Evolutionary conservation across 768 basidiomycete genomes (phyloP), one percentile per base, ranked within the genome.

Genomic region (Austroboletus festivus): DNA sequence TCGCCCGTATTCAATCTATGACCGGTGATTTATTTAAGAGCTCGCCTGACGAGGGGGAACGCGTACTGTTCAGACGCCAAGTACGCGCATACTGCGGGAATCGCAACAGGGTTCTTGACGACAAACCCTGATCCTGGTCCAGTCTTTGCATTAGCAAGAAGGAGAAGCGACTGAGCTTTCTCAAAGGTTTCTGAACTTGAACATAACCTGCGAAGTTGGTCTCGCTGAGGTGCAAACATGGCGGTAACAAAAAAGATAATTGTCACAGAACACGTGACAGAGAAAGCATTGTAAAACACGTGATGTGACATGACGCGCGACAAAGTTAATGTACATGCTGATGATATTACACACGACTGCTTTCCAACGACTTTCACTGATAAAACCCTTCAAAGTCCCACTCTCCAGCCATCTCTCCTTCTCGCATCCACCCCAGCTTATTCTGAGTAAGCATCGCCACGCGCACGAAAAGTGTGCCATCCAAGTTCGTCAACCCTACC

Each of bases 381-480:
- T 45, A 62, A 35, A 59, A 64, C 24, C 58, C 62, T 3, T 54
- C 44, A 0, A 21, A 5, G 16, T 65, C 54, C 65, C 64, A 67
- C 1, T 33, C 34, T 23, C 65, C 60, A 5, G 35, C 47, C 0
- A 40, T 42, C 47, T 65, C 66, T 1, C 72, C 74, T 42, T 79
- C 74, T 34, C 72, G 60, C 33, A 71, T 65, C 70, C 70, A 71
- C 12, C 71, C 67, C 51, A 71, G 34, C 28, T 64, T 63, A 50
- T 73, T 67, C 45, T 74, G 70, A 10, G 78, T 79, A 59, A 84
- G 59, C 35, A 70, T 70, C 12, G 82, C 83, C 0, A 71, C 71
- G 26, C 83, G 70, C 21, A 81, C 55, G 61, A 88, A 89, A 35
- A 89, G 42, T n/a, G 80, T 78, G 5, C 83, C 84, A 59, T 87